A percentile compares a stretch with the other conserved stretches of the same genome.
Conservation (phyloP, 495 filamentous ascomycete genomes). For the Podospora didyma region DNA sequence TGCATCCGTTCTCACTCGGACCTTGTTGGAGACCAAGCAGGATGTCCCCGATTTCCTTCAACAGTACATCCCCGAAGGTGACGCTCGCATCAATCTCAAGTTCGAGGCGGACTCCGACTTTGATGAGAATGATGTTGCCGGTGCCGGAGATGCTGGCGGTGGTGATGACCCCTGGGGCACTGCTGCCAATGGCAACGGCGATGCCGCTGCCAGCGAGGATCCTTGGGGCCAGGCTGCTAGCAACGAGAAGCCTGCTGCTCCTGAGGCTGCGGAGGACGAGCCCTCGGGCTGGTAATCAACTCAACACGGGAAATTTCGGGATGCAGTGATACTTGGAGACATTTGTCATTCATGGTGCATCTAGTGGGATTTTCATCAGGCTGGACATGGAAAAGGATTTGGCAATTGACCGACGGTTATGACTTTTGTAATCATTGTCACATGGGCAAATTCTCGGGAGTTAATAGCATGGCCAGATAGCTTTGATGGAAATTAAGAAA, state of each 20-base stretch:
- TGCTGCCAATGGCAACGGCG: neutral
- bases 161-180: slow-evolving; percentile 6
- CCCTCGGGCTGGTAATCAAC: neutral
- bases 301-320: neutral
- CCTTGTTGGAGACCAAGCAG: slow-evolving; percentile 75
- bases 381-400: too few relatives aligned
- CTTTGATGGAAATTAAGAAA: too few relatives aligned
- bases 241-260: neutral
- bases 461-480: too few relatives aligned
- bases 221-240: neutral
- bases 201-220: neutral
- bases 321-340: too few relatives aligned
- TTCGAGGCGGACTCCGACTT: slow-evolving; percentile 65
- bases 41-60: slow-evolving; percentile 78
- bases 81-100: slow-evolving; percentile 37
- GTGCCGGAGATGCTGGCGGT: slow-evolving; percentile 3
- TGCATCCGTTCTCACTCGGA: slow-evolving; percentile 65
- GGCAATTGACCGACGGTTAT: too few relatives aligned
- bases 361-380: too few relatives aligned
- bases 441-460: too few relatives aligned
- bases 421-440: too few relatives aligned
- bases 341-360: too few relatives aligned
- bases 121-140: slow-evolving; percentile 28
- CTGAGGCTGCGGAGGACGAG: neutral
- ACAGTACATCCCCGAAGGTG: slow-evolving; percentile 53